Base-by-base conservation (phyloP, 257 asterid genomes). In the Solanum pimpinellifolium region DNA sequence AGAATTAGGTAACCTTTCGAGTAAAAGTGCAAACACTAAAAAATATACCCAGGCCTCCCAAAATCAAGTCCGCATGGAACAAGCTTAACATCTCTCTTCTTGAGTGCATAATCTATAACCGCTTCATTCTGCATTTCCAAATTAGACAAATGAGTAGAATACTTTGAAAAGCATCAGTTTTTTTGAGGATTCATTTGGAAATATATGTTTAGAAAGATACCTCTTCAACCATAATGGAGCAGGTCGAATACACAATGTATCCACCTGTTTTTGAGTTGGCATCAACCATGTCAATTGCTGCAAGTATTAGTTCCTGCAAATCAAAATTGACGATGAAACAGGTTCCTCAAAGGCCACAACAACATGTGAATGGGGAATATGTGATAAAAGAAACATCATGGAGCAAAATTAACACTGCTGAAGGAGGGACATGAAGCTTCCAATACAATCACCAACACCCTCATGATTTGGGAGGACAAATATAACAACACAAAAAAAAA, bases 211-310 rank as follows among this genome's bases (percentile, higher is more conserved):
- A 66, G 86, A 77, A 47, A 89, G 93, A 86, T 85, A 95, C 98
- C 98, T 97, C 99, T 33, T 96, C 96, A 83, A 95, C 98, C 98
- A 94, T 94, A 76, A 97, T 94, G 90, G 98, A 95, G 91, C 98
- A 97, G 27, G 98, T 97, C 21, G 98, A 97, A 90, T 95, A 97
- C 44, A 97, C 97, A 88, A 97, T 88, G 89, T 95, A 94, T 83
- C 99, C 99, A 83, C 99, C 99, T 3, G 98, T 90, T 89, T 94
- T 95, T 91, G 99, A 97, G 90, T 93, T 96, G 89, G 98, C 98
- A 85, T 97, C 99, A 87, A 95, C 98, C 93, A 93, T 91, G 87
- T 97, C 99, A 90, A 97, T 95, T 3, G 99, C 99, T 69, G 97
- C 98, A 87, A 97, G 98, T 85, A 95, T 93, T 85, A 95, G 89